phyloP scores from a whole-genome alignment of 2,329 filamentous ascomycete genomes.

The Monilinia polystroma region DNA sequence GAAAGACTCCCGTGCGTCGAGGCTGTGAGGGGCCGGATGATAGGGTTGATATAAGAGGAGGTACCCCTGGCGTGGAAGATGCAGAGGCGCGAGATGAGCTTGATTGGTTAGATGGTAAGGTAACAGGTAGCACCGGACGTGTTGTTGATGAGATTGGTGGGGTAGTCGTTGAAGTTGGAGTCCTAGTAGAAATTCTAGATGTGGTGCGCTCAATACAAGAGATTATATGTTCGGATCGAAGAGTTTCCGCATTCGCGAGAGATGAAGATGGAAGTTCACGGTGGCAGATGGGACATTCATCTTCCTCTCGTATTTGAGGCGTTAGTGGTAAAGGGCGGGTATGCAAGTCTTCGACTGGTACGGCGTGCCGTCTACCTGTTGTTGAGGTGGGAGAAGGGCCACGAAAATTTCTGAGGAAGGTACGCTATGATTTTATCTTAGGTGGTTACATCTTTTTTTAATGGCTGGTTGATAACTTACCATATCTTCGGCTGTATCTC shows the following conservation, averaged over 20 bases:
- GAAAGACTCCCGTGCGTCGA: conserved; percentile 60
- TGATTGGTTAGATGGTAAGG: conserved; percentile 30
- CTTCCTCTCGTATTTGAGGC: conserved; percentile 63
- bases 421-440: conserved; percentile 6
- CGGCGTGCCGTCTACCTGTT: conserved; percentile 18
- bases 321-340: conserved; percentile 28
- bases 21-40: conserved; percentile 11
- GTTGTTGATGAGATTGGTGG: conserved; percentile 25
- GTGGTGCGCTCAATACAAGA: conserved; percentile 48
- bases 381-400: conserved; percentile 17
- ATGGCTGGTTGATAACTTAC: conserved; percentile 7
- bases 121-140: conserved; percentile 18
- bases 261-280: conserved; percentile 61
- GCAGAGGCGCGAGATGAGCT: conserved; percentile 31
- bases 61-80: conserved; percentile 29
- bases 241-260: conserved; percentile 53
- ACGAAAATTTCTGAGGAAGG: conserved; percentile 15
- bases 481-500: conserved; percentile 22
- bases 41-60: conserved; percentile 27
- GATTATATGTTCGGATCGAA: conserved; percentile 59
- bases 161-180: conserved; percentile 22
- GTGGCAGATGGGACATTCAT: conserved; percentile 78
- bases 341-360: conserved; percentile 22
- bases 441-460: background rate
- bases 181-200: conserved; percentile 23